Conservation (phyloP, 768 basidiomycete genomes). For the Macrolepiota dolichaula region DNA sequence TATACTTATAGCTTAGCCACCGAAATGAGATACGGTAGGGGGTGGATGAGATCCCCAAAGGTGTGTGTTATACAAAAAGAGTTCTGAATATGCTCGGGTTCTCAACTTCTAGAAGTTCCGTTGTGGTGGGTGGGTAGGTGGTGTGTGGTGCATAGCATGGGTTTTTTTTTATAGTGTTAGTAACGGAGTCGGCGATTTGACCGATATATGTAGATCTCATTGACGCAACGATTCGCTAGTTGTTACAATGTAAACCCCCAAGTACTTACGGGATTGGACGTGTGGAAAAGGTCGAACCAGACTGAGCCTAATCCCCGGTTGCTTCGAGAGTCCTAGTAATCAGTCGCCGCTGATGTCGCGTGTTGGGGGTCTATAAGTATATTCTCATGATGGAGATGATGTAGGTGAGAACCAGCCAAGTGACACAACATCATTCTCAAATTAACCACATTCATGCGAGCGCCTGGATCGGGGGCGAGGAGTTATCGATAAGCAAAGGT, state of each 20-base stretch:
- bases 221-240: no score
- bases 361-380: not conserved
- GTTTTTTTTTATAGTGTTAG: not conserved
- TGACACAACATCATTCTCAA: not conserved
- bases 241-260: not conserved
- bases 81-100: not conserved
- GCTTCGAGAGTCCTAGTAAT: not conserved
- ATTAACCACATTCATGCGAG: not conserved
- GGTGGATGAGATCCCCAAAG: no score
- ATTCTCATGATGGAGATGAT: not conserved
- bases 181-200: not conserved
- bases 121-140: no score
- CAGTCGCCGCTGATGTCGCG: constrained; percentile 3
- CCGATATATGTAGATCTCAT: no score
- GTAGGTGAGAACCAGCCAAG: not conserved
- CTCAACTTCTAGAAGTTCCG: not conserved
- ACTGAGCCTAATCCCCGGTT: constrained; percentile 1
- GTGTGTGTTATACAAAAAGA: no score
- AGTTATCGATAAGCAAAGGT: not conserved
- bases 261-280: not conserved
- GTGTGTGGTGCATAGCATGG: no score
- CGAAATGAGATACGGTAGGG: not conserved
- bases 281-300: not conserved
- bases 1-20: not conserved
- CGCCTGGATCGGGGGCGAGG: not conserved